phyloP scores from a whole-genome alignment of 176 grass and related monocot genomes.

The Hordeum vulgare region MorexV3_pseudomolecules_assembly NC_058524.1:621225428-621225927 shows the following conservation, averaged over 20 bases:
- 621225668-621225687: neutral
- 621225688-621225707: neutral
- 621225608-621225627: too few species aligned
- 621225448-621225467: too few species aligned
- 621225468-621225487: too few species aligned
- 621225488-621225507: too few species aligned
- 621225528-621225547: too few species aligned
- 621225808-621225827: neutral
- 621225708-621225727: neutral
- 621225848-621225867: neutral
- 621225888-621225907: neutral
- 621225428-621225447: too few species aligned
- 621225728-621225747: neutral
- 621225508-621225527: too few species aligned
- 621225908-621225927: neutral
- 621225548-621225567: too few species aligned
- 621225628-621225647: too few species aligned
- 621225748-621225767: neutral
- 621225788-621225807: conserved; percentile 8
- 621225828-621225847: neutral
- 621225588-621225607: too few species aligned
- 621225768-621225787: neutral
- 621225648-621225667: neutral
- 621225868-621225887: conserved; percentile 45
- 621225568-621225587: too few species aligned